Base-by-base conservation (phyloP, 139 green algal species). In the Pycnococcus provasolii region DNA sequence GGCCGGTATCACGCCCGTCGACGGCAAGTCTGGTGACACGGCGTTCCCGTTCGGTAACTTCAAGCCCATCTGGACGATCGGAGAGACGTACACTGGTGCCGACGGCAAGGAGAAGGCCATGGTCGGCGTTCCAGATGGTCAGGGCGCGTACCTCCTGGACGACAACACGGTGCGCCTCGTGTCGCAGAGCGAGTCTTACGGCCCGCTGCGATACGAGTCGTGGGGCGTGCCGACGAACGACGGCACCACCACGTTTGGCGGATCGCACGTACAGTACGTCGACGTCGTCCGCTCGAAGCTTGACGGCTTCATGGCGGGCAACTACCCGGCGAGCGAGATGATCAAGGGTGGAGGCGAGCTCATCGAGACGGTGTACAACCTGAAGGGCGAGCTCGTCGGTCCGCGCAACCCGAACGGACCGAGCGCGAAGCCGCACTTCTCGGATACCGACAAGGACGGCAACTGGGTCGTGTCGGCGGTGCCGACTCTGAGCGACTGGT, bases 111-210 rank as follows among this genome's bases (percentile, higher is more conserved):
- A 47, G 8, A 50, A 50, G 2, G 45, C 47, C 6, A 54, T 60
- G 50, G 37, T 45, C 6, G 64, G 64, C 37, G 64, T 70, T 37
- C 64, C 64, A 9, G 64, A 70, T 40, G 64, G 64, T 4, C 45
- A 62, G 42, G 64, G 64, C 7, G n/a, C 37, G 11, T 62, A 62
- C 47, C 41, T 45, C 6, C 26, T 41, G 50, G 48, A 70, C 42
- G 26, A 62, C 2, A 42, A 48, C 3, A 70, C 64, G n/a, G 41
- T 70, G 6, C 64, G 64, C 51, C 6, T 70, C 26, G 48, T 70
- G 3, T 70, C 26, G 48, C 64, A 70, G 55, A 26, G 48, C n/a
- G 64, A 70, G 50, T 70, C 64, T 9, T 70, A 70, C 50, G 64
- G 64, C 51, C 43, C n/a, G 48, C 62, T 68, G 2, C 8, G 3